Evolutionary conservation across 257 asterid genomes (phyloP).

Genomic region (Solanum virginianum): DNA sequence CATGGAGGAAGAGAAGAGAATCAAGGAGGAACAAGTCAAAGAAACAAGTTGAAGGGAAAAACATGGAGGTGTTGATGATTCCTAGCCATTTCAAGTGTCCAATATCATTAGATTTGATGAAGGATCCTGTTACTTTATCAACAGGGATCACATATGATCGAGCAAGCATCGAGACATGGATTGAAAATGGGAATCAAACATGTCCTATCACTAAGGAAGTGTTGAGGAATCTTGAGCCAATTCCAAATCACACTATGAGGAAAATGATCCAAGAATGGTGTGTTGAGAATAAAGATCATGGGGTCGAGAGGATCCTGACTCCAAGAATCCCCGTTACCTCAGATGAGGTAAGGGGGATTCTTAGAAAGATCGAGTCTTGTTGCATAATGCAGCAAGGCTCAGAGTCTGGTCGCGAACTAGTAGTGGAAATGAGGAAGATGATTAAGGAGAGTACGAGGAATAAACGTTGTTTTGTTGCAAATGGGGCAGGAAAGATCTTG

Average conservation of each 20-base stretch:
- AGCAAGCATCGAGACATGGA: constrained; percentile 18
- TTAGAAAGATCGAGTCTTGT: background rate
- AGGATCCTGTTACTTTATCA: constrained; percentile 22
- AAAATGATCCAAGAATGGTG: constrained; percentile 49
- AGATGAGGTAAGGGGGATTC: constrained; percentile 15
- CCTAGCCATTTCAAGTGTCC: constrained; percentile 19
- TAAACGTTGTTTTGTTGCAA: constrained; percentile 20
- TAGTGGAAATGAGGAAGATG: constrained; percentile 8
- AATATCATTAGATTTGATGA: constrained; percentile 18
- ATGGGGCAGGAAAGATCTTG: constrained; percentile 12
- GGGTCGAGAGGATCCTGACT: constrained; percentile 41
- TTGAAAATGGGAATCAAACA: constrained; percentile 9
- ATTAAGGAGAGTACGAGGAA: constrained; percentile 33
- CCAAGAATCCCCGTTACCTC: constrained; percentile 28
- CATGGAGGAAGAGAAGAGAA: constrained; percentile 14
- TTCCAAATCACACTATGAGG: constrained; percentile 29
- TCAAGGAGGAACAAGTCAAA: constrained; percentile 10
- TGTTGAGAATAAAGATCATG: constrained; percentile 25
- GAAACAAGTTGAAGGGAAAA: background rate
- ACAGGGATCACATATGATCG: constrained; percentile 21
- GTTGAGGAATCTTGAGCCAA: constrained; percentile 7
- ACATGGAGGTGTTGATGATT: background rate
- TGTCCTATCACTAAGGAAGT: constrained; percentile 12
- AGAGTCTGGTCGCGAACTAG: constrained; percentile 9
- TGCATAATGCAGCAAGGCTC: background rate